Percentiles rank a stretch among this genome's conserved stretches.
These are phyloP conservation scores for Gaeumannomyces sp. DNA, from an alignment of 2,329 filamentous ascomycete genomes.

Conservation along the genomic window DNA sequence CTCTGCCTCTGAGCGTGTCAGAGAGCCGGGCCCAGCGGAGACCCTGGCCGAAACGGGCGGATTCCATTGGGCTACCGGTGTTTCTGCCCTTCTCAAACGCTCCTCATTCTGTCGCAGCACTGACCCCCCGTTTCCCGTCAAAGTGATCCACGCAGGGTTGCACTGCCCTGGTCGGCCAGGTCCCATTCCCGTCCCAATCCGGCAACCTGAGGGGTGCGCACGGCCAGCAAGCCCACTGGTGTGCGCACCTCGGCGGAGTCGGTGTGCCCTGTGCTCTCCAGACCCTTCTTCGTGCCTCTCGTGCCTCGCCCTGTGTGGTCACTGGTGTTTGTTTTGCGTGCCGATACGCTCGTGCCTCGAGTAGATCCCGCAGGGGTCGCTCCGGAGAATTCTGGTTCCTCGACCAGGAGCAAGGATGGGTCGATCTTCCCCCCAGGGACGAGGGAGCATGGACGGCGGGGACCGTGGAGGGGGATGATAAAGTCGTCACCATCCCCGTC, in stretches of 20 bases:
- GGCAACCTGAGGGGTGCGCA: not conserved
- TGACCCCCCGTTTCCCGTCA: not conserved
- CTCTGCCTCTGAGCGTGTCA: not conserved
- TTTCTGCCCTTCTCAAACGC: not conserved
- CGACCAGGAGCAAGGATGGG: not conserved
- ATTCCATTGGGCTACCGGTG: not conserved
- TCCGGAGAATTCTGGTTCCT: not conserved
- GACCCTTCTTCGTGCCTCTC: not conserved
- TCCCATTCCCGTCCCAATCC: not conserved
- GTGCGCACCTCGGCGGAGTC: not conserved
- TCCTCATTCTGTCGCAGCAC: not conserved
- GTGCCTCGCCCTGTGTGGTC: too few species aligned
- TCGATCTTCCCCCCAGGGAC: not conserved
- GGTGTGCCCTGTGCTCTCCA: not conserved
- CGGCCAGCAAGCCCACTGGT: not conserved
- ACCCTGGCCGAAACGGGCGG: not conserved
- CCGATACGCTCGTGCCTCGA: not conserved
- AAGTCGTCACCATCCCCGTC: not conserved
- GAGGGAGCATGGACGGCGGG: not conserved
- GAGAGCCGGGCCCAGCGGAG: not conserved
- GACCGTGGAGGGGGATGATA: not conserved
- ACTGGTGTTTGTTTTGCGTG: too few species aligned
- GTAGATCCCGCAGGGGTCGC: not conserved
- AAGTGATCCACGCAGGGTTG: constrained; percentile 6
- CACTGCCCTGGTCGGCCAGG: not conserved